Conservation (phyloP, 495 filamentous ascomycete genomes). For the Cetradonia linearis region DNA sequence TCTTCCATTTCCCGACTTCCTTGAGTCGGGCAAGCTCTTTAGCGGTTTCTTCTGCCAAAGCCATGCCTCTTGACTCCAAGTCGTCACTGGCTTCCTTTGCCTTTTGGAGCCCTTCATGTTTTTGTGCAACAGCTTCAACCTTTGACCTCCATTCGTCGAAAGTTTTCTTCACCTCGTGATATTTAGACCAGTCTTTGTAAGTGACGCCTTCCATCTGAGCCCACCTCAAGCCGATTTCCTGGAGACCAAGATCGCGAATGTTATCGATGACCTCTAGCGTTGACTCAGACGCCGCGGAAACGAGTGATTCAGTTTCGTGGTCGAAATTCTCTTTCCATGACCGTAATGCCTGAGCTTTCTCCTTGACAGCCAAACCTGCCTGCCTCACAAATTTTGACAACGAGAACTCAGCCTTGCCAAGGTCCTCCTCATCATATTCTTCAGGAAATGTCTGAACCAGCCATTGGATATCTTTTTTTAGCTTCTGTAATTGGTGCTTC, state of each 20-base stretch:
- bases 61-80: constrained; percentile 69
- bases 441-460: constrained; percentile 48
- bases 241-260: constrained; percentile 78
- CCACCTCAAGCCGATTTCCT: constrained; percentile 97
- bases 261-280: constrained; percentile 75
- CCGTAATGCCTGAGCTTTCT: constrained; percentile 70
- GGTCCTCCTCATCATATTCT: constrained; percentile 41
- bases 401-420: constrained; percentile 51
- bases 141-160: constrained; percentile 80
- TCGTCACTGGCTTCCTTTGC: constrained; percentile 57
- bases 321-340: constrained; percentile 70
- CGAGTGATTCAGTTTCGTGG: constrained; percentile 52
- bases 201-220: constrained; percentile 92
- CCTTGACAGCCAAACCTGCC: constrained; percentile 68
- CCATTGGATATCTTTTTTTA: constrained; percentile 58
- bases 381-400: constrained; percentile 53
- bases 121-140: constrained; percentile 58
- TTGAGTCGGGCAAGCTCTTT: constrained; percentile 76
- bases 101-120: constrained; percentile 61
- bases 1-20: constrained; percentile 78
- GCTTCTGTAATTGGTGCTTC: constrained; percentile 46
- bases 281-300: constrained; percentile 64
- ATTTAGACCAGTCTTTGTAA: constrained; percentile 92
- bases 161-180: constrained; percentile 71
- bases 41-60: constrained; percentile 66